A percentile compares a stretch with the other conserved stretches of the same genome.
Conservation (phyloP, 2,329 filamentous ascomycete genomes). For the Alternaria novae-zelandiae region DNA sequence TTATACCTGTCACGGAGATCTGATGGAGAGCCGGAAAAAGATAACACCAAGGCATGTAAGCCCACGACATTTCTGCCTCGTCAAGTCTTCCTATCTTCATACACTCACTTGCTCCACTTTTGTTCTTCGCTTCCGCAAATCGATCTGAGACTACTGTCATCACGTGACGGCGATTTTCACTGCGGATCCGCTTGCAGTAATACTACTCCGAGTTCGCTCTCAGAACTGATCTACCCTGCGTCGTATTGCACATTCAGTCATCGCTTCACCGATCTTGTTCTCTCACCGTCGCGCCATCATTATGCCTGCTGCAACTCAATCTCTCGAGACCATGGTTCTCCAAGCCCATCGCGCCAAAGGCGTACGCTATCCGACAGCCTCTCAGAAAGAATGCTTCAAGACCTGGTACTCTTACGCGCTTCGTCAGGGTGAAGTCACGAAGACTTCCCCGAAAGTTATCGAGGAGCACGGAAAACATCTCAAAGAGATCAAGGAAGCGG, state of each 20-base stretch:
- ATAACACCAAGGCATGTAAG: not conserved
- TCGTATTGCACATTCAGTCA: too few species aligned
- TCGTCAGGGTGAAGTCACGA: conserved; percentile 29
- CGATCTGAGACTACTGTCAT: not conserved
- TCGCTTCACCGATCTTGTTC: not conserved
- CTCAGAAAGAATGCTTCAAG: conserved; percentile 44
- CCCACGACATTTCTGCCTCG: not conserved
- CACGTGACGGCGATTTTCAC: conserved; percentile 8
- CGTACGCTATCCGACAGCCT: conserved; percentile 37
- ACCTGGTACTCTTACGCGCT: conserved; percentile 48
- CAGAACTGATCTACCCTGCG: too few species aligned
- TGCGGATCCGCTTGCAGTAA: not conserved
- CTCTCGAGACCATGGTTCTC: conserved; percentile 40
- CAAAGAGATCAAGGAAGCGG: conserved; percentile 29
- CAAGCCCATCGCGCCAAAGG: conserved; percentile 47
- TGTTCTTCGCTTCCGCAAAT: not conserved
- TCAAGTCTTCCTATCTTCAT: not conserved
- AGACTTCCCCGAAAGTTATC: conserved; percentile 22
- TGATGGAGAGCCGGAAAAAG: conserved; percentile 14
- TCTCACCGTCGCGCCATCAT: not conserved
- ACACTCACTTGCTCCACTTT: not conserved
- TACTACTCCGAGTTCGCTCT: not conserved
- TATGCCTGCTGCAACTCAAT: conserved; percentile 38
- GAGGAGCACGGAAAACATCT: conserved; percentile 35
- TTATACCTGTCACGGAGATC: conserved; percentile 7